phyloP scores from a whole-genome alignment of 176 grass and related monocot species.

The Cocos nucifera region DNA sequence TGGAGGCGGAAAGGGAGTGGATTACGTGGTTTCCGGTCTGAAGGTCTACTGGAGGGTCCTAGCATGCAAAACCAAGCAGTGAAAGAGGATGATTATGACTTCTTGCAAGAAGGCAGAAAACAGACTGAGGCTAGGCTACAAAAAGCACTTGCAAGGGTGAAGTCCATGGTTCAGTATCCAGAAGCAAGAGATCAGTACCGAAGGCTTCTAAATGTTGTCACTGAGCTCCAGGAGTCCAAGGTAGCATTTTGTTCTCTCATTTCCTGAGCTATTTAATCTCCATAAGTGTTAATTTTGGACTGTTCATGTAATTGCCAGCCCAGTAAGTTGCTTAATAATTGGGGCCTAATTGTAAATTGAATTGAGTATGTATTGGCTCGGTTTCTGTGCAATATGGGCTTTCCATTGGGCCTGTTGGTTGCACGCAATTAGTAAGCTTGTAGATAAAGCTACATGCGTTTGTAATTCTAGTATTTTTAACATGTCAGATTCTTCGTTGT shows the following conservation, averaged over 20 bases:
- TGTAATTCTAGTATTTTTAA: no score
- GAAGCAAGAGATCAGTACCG: slow-evolving; percentile 96
- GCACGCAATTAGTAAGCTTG: no score
- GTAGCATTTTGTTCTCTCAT: slow-evolving; percentile 17
- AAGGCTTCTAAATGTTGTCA: slow-evolving; percentile 64
- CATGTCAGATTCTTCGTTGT: no score
- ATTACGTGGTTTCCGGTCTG: slow-evolving; percentile 51
- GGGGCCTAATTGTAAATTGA: no score
- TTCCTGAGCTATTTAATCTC: no score
- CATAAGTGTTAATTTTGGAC: no score
- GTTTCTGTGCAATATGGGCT: no score
- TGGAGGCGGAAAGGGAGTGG: slow-evolving; percentile 88
- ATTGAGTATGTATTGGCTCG: no score
- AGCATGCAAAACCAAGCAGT: slow-evolving; percentile 38
- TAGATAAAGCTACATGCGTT: no score
- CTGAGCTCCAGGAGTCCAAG: slow-evolving; percentile 64
- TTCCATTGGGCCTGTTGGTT: no score
- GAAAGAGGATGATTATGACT: slow-evolving; percentile 64
- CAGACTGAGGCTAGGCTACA: slow-evolving; percentile 76
- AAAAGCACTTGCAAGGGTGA: slow-evolving; percentile 83
- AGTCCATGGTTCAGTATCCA: slow-evolving; percentile 98
- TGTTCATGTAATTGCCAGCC: no score
- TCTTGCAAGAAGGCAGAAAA: slow-evolving; percentile 84
- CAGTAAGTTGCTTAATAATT: no score
- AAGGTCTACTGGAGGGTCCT: slow-evolving; percentile 54